Evolutionary conservation across 108 stramenopile species (phyloP).

Genomic region (Stephanodiscus minutulus): DNA sequence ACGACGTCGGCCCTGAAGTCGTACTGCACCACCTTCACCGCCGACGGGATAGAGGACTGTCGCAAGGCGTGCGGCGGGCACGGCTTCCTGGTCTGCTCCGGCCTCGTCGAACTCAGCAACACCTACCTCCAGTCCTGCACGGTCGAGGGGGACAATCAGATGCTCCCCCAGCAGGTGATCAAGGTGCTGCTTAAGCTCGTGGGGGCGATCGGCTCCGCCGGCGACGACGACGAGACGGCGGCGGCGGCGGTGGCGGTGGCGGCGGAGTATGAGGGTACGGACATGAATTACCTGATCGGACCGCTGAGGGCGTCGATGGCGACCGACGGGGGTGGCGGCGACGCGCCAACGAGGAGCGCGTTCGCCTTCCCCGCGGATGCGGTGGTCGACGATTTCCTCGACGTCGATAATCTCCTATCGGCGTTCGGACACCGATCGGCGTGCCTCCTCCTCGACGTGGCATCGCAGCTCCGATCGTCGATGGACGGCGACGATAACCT

Average conservation of each 20-base stretch:
- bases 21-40: slow-evolving; percentile 86
- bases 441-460: slow-evolving; percentile 66
- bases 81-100: slow-evolving; percentile 89
- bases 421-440: slow-evolving; percentile 82
- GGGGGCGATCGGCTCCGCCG: slow-evolving; percentile 52
- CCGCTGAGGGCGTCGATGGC: slow-evolving; percentile 31
- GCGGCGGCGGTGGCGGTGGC: slow-evolving; percentile 1
- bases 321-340: slow-evolving; percentile 2
- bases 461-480: slow-evolving; percentile 59
- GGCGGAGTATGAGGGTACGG: slow-evolving; percentile 41
- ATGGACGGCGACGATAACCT: slow-evolving; percentile 31
- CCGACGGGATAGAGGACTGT: slow-evolving; percentile 95
- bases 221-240: too few species aligned
- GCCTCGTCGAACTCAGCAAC: slow-evolving; percentile 88
- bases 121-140: slow-evolving; percentile 93
- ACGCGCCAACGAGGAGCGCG: slow-evolving; percentile 24
- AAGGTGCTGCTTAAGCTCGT: slow-evolving; percentile 88
- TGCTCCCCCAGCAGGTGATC: slow-evolving; percentile 89
- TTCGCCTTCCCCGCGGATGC: slow-evolving; percentile 37
- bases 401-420: slow-evolving; percentile 48
- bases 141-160: slow-evolving; percentile 93
- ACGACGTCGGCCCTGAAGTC: slow-evolving; percentile 91
- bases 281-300: slow-evolving; percentile 48
- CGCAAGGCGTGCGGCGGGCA: slow-evolving; percentile 96
- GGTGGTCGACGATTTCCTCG: slow-evolving; percentile 36